phyloP scores from a whole-genome alignment of 805 yeast species.

The Millerago galiae region DNA sequence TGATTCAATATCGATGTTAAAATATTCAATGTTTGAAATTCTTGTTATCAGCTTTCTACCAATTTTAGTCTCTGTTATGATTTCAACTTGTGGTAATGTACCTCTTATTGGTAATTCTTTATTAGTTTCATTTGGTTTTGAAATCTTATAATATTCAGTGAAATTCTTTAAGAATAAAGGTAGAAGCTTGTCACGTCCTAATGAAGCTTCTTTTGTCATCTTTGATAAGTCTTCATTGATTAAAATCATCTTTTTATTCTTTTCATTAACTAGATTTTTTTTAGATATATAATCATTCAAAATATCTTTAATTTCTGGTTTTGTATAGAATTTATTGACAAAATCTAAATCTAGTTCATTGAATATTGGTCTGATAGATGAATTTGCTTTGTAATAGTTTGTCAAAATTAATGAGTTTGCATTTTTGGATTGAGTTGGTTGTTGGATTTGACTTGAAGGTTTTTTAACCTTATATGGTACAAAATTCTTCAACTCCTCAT shows the following conservation, averaged over 20 bases:
- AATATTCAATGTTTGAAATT: conserved; percentile 62
- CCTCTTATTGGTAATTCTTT: conserved; percentile 47
- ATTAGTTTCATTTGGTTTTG: conserved; percentile 30
- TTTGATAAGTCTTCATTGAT: conserved; percentile 49
- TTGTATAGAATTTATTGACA: conserved; percentile 37
- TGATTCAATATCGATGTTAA: conserved; percentile 54
- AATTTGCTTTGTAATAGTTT: conserved; percentile 55
- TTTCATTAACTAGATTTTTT: conserved; percentile 43
- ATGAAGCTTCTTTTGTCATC: conserved; percentile 30
- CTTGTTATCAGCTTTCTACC: conserved; percentile 79
- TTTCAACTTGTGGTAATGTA: conserved; percentile 53
- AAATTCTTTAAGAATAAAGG: conserved; percentile 40
- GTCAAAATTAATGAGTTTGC: conserved; percentile 34
- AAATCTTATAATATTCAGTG: conserved; percentile 43
- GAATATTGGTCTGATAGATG: conserved; percentile 40
- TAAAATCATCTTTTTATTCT: conserved; percentile 46
- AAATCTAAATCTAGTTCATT: conserved; percentile 33
- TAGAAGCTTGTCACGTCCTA: conserved; percentile 31
- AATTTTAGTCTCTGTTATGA: conserved; percentile 67
- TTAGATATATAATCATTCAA: conserved; percentile 50
- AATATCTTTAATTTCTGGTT: conserved; percentile 46
- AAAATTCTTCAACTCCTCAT: conserved; percentile 49
- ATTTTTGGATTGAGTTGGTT: conserved; percentile 2
- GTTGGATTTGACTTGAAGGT: conserved; percentile 11
- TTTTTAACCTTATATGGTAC: conserved; percentile 47